Conservation (phyloP, 768 basidiomycete species). For the Tricholoma sp. region DNA sequence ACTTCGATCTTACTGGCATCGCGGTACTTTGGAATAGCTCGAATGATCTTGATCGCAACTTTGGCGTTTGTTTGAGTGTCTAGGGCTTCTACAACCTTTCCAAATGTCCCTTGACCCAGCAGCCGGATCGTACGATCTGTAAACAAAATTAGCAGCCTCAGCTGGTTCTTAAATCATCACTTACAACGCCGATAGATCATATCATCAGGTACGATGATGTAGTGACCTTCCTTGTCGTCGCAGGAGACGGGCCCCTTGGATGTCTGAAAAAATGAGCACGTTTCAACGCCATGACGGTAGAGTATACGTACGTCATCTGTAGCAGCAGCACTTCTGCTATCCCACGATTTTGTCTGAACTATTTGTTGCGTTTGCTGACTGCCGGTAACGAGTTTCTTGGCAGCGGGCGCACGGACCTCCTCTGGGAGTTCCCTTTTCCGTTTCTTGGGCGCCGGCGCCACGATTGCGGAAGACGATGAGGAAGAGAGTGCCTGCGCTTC, state of each 20-base stretch:
- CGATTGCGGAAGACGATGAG: constrained; percentile 57
- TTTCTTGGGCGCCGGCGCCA: constrained; percentile 76
- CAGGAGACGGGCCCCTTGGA: constrained; percentile 69
- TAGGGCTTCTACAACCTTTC: constrained; percentile 94
- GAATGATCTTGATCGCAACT: constrained; percentile 98
- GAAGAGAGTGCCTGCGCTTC: constrained; percentile 77
- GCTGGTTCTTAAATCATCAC: constrained; percentile 22
- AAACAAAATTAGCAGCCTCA: constrained; percentile 10
- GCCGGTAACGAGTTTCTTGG: constrained; percentile 55
- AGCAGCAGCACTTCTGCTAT: constrained; percentile 56
- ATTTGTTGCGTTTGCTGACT: constrained; percentile 46
- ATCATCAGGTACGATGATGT: constrained; percentile 90
- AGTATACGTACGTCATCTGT: constrained; percentile 59
- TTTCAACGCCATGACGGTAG: constrained; percentile 11
- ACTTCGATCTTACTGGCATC: constrained; percentile 99
- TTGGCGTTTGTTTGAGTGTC: constrained; percentile 69
- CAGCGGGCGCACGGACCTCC: constrained; percentile 61
- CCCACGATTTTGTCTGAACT: constrained; percentile 58
- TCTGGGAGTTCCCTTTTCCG: constrained; percentile 74
- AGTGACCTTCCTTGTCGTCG: constrained; percentile 99
- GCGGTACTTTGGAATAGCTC: constrained; percentile 97
- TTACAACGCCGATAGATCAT: constrained; percentile 81
- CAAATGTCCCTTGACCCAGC: constrained; percentile 96
- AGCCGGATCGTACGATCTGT: constrained; percentile 88
- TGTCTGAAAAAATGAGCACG: constrained; percentile 36